phyloP scores from a whole-genome alignment of 805 yeast genomes.

The Kodamaea restingae region DNA sequence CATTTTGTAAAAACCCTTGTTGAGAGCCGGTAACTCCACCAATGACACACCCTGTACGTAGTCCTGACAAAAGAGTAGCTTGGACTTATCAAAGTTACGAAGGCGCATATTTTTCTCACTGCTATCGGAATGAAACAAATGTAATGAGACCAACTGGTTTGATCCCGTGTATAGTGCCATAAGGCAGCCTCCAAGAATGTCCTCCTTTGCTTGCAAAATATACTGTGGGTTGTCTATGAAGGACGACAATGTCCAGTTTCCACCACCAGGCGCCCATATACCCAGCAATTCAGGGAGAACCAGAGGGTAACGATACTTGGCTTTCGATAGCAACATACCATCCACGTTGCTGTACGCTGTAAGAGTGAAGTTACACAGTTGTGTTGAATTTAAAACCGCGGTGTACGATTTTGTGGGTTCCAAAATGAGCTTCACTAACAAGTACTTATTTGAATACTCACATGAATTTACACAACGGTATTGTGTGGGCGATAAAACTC shows the following conservation, averaged over 20 bases:
- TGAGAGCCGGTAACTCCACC: slow-evolving; percentile 16
- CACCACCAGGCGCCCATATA: slow-evolving; percentile 53
- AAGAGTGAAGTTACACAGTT: slow-evolving; percentile 24
- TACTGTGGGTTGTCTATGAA: slow-evolving; percentile 58
- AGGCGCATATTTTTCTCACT: slow-evolving; percentile 19
- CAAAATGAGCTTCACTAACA: slow-evolving; percentile 28
- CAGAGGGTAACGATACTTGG: slow-evolving; percentile 23
- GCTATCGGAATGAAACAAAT: slow-evolving; percentile 40
- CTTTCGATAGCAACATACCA: slow-evolving; percentile 22
- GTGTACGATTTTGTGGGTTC: slow-evolving; percentile 27
- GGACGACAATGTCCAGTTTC: slow-evolving; percentile 46
- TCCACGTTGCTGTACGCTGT: slow-evolving; percentile 26
- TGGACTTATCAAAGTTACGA: slow-evolving; percentile 19
- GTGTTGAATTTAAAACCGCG: slow-evolving; percentile 15
- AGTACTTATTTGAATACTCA: slow-evolving; percentile 33
- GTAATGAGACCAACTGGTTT: slow-evolving; percentile 29
- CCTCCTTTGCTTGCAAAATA: slow-evolving; percentile 18
- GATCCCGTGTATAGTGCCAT: slow-evolving; percentile 20
- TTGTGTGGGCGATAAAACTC: slow-evolving; percentile 24
- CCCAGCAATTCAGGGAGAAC: slow-evolving; percentile 25
- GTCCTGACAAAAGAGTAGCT: slow-evolving; percentile 24
- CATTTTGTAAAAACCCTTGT: slow-evolving; percentile 37
- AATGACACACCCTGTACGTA: slow-evolving; percentile 36
- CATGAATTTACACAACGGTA: slow-evolving; percentile 16
- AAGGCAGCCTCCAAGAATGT: slow-evolving; percentile 13